Percentiles rank a stretch among this genome's conserved stretches.
Evolutionary conservation across 805 yeast species (phyloP).

Genomic region (Komagataella kurtzmanii): DNA sequence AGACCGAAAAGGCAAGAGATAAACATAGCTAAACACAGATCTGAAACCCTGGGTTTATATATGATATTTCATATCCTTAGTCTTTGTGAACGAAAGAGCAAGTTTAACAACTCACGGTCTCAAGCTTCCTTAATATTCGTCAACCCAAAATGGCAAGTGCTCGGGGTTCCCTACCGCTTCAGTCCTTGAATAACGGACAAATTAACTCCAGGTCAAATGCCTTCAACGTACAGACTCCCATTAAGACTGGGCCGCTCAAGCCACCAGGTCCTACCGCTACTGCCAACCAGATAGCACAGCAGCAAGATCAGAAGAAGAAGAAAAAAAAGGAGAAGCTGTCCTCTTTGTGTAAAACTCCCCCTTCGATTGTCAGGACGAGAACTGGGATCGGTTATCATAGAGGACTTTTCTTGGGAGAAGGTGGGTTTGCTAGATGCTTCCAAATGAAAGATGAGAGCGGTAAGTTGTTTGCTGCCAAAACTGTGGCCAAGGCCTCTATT

Average conservation of each 20-base stretch:
- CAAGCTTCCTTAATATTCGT: neutral
- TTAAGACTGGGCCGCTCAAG: neutral
- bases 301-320: conserved; percentile 18
- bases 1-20: neutral
- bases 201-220: conserved; percentile 28
- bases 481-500: conserved; percentile 92
- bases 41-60: neutral
- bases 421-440: conserved; percentile 98
- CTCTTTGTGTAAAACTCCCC: conserved; percentile 91
- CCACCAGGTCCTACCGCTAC: conserved; percentile 6
- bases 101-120: neutral
- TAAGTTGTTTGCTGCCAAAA: conserved; percentile 85
- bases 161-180: conserved; percentile 24
- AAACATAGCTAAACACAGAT: neutral
- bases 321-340: conserved; percentile 85
- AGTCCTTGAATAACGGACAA: conserved; percentile 39
- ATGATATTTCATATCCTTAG: neutral
- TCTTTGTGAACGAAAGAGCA: neutral
- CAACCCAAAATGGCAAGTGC: conserved; percentile 1
- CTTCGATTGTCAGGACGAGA: conserved; percentile 79
- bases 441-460: conserved; percentile 90
- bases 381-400: conserved; percentile 82
- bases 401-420: conserved; percentile 89
- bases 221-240: conserved; percentile 7
- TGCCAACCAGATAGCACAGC: conserved; percentile 16